A percentile compares a stretch with the other conserved stretches of the same genome.
Evolutionary conservation across 1,284 basidiomycete genomes (phyloP).

Genomic region (Ceratobasidium sp.): DNA sequence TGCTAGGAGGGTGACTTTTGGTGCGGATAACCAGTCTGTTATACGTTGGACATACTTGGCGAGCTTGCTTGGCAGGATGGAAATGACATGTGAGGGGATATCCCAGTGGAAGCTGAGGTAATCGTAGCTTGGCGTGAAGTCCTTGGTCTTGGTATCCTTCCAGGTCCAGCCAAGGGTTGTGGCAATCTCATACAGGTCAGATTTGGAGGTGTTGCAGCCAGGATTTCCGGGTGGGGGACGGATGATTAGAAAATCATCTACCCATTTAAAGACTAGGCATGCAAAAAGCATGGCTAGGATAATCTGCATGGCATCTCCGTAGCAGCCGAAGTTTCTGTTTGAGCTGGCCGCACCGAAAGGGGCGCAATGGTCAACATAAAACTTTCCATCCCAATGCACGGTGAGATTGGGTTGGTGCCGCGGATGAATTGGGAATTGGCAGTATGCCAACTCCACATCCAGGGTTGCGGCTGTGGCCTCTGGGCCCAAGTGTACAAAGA

Average conservation of each 20-base stretch:
- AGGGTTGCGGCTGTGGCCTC: constrained; percentile 54
- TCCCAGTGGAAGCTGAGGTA: constrained; percentile 38
- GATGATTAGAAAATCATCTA: constrained; percentile 58
- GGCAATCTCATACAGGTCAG: neutral
- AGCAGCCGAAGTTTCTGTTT: too few species aligned
- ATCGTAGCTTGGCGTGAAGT: neutral
- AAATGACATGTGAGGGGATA: neutral
- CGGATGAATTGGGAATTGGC: too few species aligned
- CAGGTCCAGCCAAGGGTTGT: neutral
- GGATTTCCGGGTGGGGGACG: constrained; percentile 45
- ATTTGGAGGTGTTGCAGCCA: too few species aligned
- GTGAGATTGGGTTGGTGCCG: too few species aligned
- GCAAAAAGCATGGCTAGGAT: constrained; percentile 47
- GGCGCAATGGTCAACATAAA: too few species aligned
- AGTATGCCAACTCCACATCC: too few species aligned
- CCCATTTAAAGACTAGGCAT: constrained; percentile 55
- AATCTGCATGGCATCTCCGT: too few species aligned
- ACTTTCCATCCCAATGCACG: too few species aligned
- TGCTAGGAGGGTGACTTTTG: neutral
- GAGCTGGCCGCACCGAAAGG: too few species aligned
- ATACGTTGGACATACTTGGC: constrained; percentile 8
- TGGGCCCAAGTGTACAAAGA: constrained; percentile 53
- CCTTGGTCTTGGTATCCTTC: neutral
- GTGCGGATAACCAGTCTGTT: neutral
- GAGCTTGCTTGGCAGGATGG: constrained; percentile 26